These are phyloP conservation scores for Globisporangium nodosum DNA, from an alignment of 352 stramenopile genomes.

Conservation along the genomic window DNA sequence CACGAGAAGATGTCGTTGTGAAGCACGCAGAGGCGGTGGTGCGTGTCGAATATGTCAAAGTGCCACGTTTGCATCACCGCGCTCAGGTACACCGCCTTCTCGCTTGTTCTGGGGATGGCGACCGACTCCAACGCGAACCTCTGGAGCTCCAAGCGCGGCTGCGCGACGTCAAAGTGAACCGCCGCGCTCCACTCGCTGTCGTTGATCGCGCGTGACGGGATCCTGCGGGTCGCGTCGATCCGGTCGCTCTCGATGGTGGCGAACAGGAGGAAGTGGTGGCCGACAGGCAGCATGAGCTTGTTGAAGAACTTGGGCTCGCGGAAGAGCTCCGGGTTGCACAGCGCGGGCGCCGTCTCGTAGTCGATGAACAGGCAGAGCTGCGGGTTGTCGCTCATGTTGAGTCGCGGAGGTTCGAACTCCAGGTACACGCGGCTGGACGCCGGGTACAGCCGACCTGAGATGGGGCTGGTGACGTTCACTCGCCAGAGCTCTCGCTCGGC, in stretches of 20 bases:
- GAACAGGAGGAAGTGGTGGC: conserved; percentile 43
- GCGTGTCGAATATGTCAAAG: conserved; percentile 36
- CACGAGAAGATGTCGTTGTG: conserved; percentile 45
- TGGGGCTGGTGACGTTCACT: conserved; percentile 26
- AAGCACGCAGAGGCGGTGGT: conserved; percentile 34
- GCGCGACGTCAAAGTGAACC: conserved; percentile 30
- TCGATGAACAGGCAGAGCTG: conserved; percentile 40
- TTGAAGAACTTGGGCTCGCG: conserved; percentile 32
- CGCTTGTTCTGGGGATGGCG: background rate
- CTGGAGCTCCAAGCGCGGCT: conserved; percentile 25
- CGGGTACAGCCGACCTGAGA: conserved; percentile 22
- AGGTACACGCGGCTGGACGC: conserved; percentile 36
- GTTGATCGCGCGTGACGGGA: background rate
- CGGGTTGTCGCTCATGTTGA: conserved; percentile 11
- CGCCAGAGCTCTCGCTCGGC: background rate
- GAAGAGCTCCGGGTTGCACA: conserved; percentile 24
- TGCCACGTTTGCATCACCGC: conserved; percentile 29
- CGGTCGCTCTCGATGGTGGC: background rate
- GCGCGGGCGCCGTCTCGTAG: conserved; percentile 11
- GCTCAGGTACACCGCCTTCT: conserved; percentile 10
- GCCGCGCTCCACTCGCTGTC: conserved; percentile 27
- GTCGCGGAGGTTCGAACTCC: conserved; percentile 26
- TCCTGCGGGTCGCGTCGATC: background rate
- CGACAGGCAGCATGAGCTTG: conserved; percentile 11
- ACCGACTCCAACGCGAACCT: conserved; percentile 11